Evolutionary conservation across 176 grass and related monocot genomes (phyloP), one percentile per base, ranked within the genome.

Genomic region (Alloteropsis semialata): DNA sequence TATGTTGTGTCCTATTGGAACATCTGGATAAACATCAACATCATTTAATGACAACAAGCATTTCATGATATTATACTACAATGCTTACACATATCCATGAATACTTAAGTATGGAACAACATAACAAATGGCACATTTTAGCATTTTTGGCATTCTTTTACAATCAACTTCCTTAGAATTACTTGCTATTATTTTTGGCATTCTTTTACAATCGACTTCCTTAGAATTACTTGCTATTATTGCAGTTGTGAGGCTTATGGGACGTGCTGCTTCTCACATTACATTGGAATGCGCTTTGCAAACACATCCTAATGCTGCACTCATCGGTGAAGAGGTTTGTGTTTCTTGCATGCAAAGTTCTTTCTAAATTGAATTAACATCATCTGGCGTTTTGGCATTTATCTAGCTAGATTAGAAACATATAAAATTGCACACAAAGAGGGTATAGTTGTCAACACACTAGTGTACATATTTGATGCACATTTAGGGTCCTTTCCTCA

Each of bases 191-290:
- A 16, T 63, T 73, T 78, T 24, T 83, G 21, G 19, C 36, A 59
- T 53, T n/a, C 36, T 36, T 50, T 68, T 59, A 2, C 34, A 5
- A 41, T 55, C 46, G 8, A 25, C 58, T 17, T 53, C 7, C 0
- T 83, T 42, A 66, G 64, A 50, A 51, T 27, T 14, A 51, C 36
- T 69, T 79, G 6, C 25, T 82, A 69, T 90, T 37, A 16, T 63
- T 87, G 71, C 76, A 99, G 96, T 99, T 94, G 96, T 99, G 53
- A 99, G 96, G 87, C 93, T 99, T 79, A 99, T 99, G 96, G 96
- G 96, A 7, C 96, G 96, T 78, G 93, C 96, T 87, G 96, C 96
- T 90, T 99, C 96, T 87, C 96, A 99, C 82, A 99, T 99, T 54
- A 99, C 96, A 58, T 76, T 99, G 85, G 96, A 99, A 58, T 99